phyloP scores from a whole-genome alignment of 2,329 filamentous ascomycete genomes.

The Ascochyta koolunga region DNA sequence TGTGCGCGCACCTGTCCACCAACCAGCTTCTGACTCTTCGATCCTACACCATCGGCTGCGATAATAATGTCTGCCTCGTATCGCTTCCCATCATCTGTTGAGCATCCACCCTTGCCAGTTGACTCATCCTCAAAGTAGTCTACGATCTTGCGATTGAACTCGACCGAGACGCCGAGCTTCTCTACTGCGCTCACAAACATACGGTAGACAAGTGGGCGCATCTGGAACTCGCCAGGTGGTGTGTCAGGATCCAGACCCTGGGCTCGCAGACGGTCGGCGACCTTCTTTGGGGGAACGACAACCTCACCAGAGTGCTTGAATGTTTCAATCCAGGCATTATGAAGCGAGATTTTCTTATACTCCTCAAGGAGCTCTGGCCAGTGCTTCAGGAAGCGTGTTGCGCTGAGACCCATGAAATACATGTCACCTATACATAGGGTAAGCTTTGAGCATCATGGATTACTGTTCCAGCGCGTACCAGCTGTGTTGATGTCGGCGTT shows the following conservation, averaged over 20 bases:
- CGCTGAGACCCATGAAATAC: constrained; percentile 65
- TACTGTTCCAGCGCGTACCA: constrained; percentile 44
- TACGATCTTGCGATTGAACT: constrained; percentile 51
- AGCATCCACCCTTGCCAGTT: constrained; percentile 44
- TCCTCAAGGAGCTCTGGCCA: constrained; percentile 61
- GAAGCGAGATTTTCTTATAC: constrained; percentile 59
- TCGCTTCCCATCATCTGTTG: constrained; percentile 48
- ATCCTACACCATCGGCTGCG: constrained; percentile 52
- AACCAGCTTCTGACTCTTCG: constrained; percentile 53
- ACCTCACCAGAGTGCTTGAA: constrained; percentile 60
- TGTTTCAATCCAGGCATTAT: constrained; percentile 62
- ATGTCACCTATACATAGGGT: constrained; percentile 57
- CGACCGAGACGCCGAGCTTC: constrained; percentile 51
- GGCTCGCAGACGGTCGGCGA: constrained; percentile 57
- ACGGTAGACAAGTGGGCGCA: constrained; percentile 62
- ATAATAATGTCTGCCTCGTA: constrained; percentile 52
- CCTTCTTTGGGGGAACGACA: constrained; percentile 56
- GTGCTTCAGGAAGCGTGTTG: constrained; percentile 61
- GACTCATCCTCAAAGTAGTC: constrained; percentile 54
- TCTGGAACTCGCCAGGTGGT: constrained; percentile 61
- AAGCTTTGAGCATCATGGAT: background rate
- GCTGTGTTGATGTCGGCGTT: constrained; percentile 59
- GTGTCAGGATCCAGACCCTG: constrained; percentile 55
- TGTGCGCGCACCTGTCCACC: constrained; percentile 53
- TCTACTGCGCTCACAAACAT: constrained; percentile 61